Base-by-base conservation (phyloP, 2,329 filamentous ascomycete genomes). In the Trichoderma sp. region DNA sequence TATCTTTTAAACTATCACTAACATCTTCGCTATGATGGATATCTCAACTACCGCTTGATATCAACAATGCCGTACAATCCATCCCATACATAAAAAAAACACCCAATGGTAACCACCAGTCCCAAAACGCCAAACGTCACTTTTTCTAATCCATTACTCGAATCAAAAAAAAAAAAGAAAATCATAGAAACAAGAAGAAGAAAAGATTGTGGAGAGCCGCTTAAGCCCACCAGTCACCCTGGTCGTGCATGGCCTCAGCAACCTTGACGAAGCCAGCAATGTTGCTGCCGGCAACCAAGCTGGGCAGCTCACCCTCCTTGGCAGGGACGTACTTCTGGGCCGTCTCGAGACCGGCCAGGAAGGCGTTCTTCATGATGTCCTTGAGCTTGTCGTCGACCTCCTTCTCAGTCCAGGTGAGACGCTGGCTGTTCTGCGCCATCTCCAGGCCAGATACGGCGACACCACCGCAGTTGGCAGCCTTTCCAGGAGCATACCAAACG, bases 231-330 rank as follows among this genome's bases (percentile, higher is more conserved):
- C 95, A 98, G 84, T 98, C 95, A 79, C 96, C 96, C 85, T 98
- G 95, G 83, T 97, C 94, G 81, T 92, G 89, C 95, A 98, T 98
- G 79, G 96, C 95, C 78, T 90, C 88, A 67, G 92, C 95, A 70
- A 98, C 95, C 91, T 98, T 99, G 84, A 92, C 92, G 86, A 98
- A 98, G 72, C 96, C 96, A 73, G 96, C 96, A 85, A 99, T 97
- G 86, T 98, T 98, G 86, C 91, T 93, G 78, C 96, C 96, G 73
- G 94, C 94, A 53, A 98, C 94, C 80, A 98, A 87, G 76, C 91
- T 94, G 76, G 96, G 96, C 78, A 96, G 90, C 85, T 95, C 93
- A 78, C 91, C 94, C 81, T 97, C 94, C 76, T 86, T 87, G 70
- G 90, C 86, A 75, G 90, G 87, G 77, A 96, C 92, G 83, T 96